Evolutionary conservation across 176 grass and related monocot genomes (phyloP).

Genomic region (Echinochloa phyllopogon): DNA sequence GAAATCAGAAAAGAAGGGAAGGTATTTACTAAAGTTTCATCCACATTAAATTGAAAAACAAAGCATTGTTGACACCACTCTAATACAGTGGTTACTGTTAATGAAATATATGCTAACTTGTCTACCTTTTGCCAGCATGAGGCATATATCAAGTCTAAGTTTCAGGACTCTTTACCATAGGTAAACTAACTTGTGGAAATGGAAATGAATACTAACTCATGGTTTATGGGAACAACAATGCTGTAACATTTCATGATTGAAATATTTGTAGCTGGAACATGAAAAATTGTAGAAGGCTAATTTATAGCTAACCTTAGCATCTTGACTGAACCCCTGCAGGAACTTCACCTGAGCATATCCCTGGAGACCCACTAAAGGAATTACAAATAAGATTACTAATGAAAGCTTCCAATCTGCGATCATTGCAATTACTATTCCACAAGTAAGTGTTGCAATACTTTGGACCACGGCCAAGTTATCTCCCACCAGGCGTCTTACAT

Average conservation of each 20-base stretch:
- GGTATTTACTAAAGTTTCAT: not conserved
- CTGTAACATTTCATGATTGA: not conserved
- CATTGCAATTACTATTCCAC: conserved; percentile 61
- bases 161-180: not conserved
- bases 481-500: conserved; percentile 41
- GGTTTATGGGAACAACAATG: not conserved
- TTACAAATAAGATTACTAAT: conserved; percentile 50
- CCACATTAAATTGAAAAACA: not conserved
- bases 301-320: conserved; percentile 50
- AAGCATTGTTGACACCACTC: not conserved
- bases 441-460: conserved; percentile 40
- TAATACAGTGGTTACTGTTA: not conserved
- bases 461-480: conserved; percentile 68
- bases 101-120: not conserved
- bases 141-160: not conserved
- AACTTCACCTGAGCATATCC: conserved; percentile 52
- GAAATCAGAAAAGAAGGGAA: not conserved
- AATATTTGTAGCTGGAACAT: conserved; percentile 12
- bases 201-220: not conserved
- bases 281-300: conserved; percentile 12
- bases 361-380: conserved; percentile 40
- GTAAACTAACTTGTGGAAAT: not conserved
- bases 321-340: conserved; percentile 44
- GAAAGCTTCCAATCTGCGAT: conserved; percentile 69
- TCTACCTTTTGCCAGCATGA: conserved; percentile 3